Conservation (phyloP, 352 stramenopile genomes). For the Phytophthora sojae region DNA sequence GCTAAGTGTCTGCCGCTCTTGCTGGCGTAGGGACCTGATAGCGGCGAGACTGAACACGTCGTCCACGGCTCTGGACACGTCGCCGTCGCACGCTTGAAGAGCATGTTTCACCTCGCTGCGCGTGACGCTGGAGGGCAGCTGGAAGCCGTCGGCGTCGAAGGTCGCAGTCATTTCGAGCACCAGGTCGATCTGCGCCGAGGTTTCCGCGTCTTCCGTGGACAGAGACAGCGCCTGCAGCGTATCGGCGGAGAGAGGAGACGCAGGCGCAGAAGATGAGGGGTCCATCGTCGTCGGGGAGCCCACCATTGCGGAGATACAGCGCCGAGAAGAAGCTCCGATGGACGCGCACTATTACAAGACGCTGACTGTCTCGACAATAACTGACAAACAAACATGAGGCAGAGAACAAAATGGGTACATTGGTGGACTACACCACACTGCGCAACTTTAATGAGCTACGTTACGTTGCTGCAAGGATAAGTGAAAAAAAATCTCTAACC, state of each 20-base stretch:
- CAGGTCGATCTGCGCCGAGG: constrained; percentile 40
- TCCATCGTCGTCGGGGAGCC: neutral
- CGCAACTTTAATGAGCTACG: neutral
- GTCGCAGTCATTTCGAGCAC: constrained; percentile 62
- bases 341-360: neutral
- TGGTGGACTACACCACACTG: neutral
- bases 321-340: constrained; percentile 6
- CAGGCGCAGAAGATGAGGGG: constrained; percentile 1
- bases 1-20: constrained; percentile 43
- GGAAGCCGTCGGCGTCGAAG: constrained; percentile 50
- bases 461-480: neutral
- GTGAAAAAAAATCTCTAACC: neutral
- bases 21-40: constrained; percentile 48
- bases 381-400: neutral
- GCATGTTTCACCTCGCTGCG: constrained; percentile 45
- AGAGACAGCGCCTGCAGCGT: constrained; percentile 14
- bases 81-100: constrained; percentile 42
- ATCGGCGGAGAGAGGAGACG: constrained; percentile 32
- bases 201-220: constrained; percentile 5
- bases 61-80: constrained; percentile 63
- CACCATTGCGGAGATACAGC: constrained; percentile 14
- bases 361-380: neutral
- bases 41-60: constrained; percentile 69
- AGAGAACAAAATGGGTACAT: neutral
- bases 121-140: constrained; percentile 41